Evolutionary conservation across 1,139 yeast species (phyloP), one percentile per base, ranked within the genome.

Genomic region (Debaryomyces nepalensis): DNA sequence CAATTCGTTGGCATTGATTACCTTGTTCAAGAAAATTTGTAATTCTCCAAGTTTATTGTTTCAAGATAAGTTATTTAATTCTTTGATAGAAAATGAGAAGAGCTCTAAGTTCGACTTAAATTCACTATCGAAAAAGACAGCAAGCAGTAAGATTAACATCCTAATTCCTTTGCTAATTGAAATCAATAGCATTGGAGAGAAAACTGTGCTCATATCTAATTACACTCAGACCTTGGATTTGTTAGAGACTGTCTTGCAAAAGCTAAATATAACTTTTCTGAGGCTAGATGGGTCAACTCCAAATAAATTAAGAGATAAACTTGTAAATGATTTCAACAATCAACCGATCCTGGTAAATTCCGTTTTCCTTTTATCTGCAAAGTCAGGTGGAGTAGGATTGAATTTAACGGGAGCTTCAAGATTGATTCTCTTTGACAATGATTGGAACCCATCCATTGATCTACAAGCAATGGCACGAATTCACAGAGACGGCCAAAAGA

Each of bases 381-480:
- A 90, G 58, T 84, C 96, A 4, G 99, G 99, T 2, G 99, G 99
- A 0, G 83, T 87, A 48, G 99, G 99, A 0, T 71, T 93, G 31
- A 95, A 93, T 56, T 68, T 93, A 27, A 77, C 88, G 22, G 99
- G 99, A 1, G 99, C 96, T 0, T 89, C 96, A 0, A 70, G 98
- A 22, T 66, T 93, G 26, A 75, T 93, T 2, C 64, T 93, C 18
- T 87, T 87, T 55, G 98, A 90, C 56, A 87, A 91, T 47, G 97
- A 90, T 57, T 88, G 96, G 96, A 93, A 95, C 51, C 99, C 99
- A 0, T 81, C 97, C 0, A 77, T 87, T 9, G 99, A 93, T 60
- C 63, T 87, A 21, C 99, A 93, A 61, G 96, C 98, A 0, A 89
- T 93, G 96, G 96, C 97, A 0, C 68, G 99, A 48, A 84, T 93